Percentiles rank a stretch among this genome's conserved stretches.
These are phyloP conservation scores for Acacia pycnantha DNA, from an alignment of 331 rosid species.

Conservation along the genomic window DNA sequence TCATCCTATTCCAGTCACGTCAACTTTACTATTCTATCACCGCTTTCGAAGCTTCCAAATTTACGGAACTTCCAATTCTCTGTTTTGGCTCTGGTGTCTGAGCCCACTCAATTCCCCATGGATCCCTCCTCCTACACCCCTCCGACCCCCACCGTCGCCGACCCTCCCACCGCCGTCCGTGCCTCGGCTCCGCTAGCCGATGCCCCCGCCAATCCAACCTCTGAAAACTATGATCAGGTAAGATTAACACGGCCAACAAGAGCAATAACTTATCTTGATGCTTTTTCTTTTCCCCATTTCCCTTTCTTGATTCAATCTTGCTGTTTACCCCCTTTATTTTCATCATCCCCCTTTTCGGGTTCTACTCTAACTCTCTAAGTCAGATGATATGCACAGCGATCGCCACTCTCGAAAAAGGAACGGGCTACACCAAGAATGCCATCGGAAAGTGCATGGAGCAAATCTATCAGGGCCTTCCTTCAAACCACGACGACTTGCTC, in stretches of 20 bases:
- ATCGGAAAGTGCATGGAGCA: conserved; percentile 71
- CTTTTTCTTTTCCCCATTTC: background rate
- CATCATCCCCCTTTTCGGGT: background rate
- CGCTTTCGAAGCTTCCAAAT: background rate
- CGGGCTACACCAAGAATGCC: conserved; percentile 77
- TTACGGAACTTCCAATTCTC: background rate
- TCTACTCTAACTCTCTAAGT: background rate
- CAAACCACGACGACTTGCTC: conserved; percentile 49
- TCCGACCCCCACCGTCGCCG: background rate
- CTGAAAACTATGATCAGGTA: conserved; percentile 44
- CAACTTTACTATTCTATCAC: background rate
- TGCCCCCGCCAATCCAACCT: background rate
- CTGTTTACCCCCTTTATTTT: background rate
- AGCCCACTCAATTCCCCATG: background rate
- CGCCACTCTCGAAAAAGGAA: conserved; percentile 51
- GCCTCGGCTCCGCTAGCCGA: background rate
- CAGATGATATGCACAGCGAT: conserved; percentile 73
- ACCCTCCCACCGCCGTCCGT: background rate
- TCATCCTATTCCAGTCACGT: too few species aligned
- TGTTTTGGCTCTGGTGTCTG: background rate
- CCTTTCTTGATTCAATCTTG: background rate
- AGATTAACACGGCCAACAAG: too few species aligned
- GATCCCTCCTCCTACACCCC: conserved; percentile 6
- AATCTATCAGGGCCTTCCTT: conserved; percentile 47
- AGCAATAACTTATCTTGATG: background rate